A percentile compares a stretch with the other conserved stretches of the same genome.
These are phyloP conservation scores for Rubroboletus satanas DNA, from an alignment of 768 basidiomycete genomes.

Conservation along the genomic window DNA sequence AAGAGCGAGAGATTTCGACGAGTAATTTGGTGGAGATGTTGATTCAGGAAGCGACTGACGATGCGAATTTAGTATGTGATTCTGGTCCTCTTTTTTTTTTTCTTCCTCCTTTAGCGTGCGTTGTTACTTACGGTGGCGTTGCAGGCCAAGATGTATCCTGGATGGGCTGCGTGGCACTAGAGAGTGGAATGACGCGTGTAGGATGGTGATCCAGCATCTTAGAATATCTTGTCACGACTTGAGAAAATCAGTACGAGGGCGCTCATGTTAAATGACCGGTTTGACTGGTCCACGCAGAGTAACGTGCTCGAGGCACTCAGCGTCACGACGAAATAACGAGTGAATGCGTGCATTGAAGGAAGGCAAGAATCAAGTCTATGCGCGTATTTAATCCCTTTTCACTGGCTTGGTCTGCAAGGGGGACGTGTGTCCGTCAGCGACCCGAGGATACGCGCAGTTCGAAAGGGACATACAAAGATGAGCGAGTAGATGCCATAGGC, in stretches of 20 bases:
- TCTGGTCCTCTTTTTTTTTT: neutral
- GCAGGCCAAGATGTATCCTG: conserved; percentile 87
- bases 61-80: conserved; percentile 58
- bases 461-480: conserved; percentile 36
- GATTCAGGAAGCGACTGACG: conserved; percentile 83
- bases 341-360: conserved; percentile 15
- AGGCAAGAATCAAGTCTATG: conserved; percentile 14
- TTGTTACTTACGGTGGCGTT: conserved; percentile 8
- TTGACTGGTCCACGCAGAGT: neutral
- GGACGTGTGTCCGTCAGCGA: neutral
- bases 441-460: neutral
- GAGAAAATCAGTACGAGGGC: neutral
- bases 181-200: neutral
- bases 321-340: conserved; percentile 3
- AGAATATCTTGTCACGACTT: neutral
- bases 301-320: neutral
- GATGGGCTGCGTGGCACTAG: conserved; percentile 83
- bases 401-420: conserved; percentile 28
- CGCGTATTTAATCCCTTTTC: conserved; percentile 20
- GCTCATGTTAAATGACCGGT: neutral
- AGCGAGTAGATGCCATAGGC: conserved; percentile 48
- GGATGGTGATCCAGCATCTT: neutral
- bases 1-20: conserved; percentile 55
- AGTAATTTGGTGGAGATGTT: conserved; percentile 88
- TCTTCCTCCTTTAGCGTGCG: neutral